A percentile compares a stretch with the other conserved stretches of the same genome.
phyloP scores from a whole-genome alignment of 306 rosid species.

The Abrus precatorius region DNA sequence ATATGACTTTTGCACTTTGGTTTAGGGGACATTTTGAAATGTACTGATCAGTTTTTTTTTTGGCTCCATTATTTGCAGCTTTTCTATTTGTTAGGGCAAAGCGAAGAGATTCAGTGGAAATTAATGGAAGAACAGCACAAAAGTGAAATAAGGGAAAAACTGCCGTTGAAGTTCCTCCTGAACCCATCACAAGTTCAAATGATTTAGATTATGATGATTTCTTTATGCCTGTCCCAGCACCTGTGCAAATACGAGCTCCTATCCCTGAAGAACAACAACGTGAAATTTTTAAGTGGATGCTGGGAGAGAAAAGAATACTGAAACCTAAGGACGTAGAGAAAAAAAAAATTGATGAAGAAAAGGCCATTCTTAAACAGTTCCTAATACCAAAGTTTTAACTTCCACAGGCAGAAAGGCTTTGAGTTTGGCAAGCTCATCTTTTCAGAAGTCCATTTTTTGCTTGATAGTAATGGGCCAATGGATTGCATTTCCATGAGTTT shows the following conservation, averaged over 20 bases:
- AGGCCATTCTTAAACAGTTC: slow-evolving; percentile 64
- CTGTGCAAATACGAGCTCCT: slow-evolving; percentile 46
- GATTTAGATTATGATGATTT: slow-evolving; percentile 52
- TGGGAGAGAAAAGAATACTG: slow-evolving; percentile 69
- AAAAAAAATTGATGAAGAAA: slow-evolving; percentile 66
- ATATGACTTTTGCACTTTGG: too few species aligned
- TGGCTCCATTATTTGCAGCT: slow-evolving; percentile 60
- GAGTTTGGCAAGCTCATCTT: slow-evolving; percentile 35
- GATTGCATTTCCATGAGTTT: slow-evolving; percentile 42
- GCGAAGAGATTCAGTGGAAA: slow-evolving; percentile 56
- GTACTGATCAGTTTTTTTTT: slow-evolving; percentile 10
- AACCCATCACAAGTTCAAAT: slow-evolving; percentile 47
- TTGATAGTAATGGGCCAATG: slow-evolving; percentile 28
- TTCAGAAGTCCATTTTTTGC: slow-evolving; percentile 42
- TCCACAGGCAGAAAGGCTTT: slow-evolving; percentile 20
- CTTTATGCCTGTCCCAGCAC: slow-evolving; percentile 50
- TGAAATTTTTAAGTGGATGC: slow-evolving; percentile 65
- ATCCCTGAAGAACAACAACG: slow-evolving; percentile 68
- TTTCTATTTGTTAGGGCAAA: slow-evolving; percentile 69
- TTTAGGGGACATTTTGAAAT: too few species aligned
- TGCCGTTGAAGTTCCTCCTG: slow-evolving; percentile 54
- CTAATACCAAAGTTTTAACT: slow-evolving; percentile 63
- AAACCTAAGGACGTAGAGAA: slow-evolving; percentile 66
- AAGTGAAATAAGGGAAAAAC: slow-evolving; percentile 53
- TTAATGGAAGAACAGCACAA: slow-evolving; percentile 49